Evolutionary conservation across 257 asterid genomes (phyloP).

Genomic region (Penstemon barbatus): DNA sequence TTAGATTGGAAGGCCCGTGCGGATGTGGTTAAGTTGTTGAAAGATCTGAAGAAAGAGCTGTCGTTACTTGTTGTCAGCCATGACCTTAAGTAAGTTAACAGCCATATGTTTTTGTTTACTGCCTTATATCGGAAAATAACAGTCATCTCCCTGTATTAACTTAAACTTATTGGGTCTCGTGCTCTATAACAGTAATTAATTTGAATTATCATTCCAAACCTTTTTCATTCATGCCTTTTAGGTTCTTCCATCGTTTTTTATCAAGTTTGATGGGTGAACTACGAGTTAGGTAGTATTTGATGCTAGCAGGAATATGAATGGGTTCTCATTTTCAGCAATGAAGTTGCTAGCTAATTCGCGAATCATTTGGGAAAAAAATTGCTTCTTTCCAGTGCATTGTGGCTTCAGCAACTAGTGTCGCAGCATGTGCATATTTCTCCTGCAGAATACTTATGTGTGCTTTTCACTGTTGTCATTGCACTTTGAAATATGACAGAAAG

Average conservation of each 20-base stretch:
- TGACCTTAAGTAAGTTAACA: constrained; percentile 75
- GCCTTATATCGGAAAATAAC: constrained; percentile 3
- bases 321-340: not conserved
- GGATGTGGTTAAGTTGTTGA: constrained; percentile 79
- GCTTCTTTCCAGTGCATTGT: constrained; percentile 8
- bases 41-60: constrained; percentile 72
- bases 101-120: constrained; percentile 21
- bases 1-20: constrained; percentile 96
- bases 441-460: constrained; percentile 2
- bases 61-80: constrained; percentile 92
- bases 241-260: not conserved
- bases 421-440: not conserved
- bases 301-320: constrained; percentile 1
- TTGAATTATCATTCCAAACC: not conserved
- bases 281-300: constrained; percentile 5
- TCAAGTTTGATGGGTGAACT: not conserved
- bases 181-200: constrained; percentile 1
- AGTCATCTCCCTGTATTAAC: not conserved
- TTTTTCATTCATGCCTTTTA: not conserved
- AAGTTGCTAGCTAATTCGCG: not conserved
- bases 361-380: not conserved
- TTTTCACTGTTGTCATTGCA: not conserved
- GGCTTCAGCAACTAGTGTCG: not conserved
- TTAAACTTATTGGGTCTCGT: constrained; percentile 9
- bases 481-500: not conserved